phyloP scores from a whole-genome alignment of 345 rosid genomes.

The Rhizophora mangle region DNA sequence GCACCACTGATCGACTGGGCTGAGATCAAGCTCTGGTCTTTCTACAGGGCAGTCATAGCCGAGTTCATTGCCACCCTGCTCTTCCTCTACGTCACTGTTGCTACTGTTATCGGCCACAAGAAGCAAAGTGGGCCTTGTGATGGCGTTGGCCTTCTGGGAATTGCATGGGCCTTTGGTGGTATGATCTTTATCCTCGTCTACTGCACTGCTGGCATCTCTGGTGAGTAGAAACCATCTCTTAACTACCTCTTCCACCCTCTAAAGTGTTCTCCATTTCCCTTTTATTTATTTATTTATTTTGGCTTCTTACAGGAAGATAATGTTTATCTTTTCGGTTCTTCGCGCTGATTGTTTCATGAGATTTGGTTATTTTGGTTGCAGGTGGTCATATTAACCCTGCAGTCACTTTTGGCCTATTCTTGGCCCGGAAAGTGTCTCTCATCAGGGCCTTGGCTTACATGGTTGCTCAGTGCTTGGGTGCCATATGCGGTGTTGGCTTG shows the following conservation, averaged over 20 bases:
- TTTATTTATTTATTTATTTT: background rate
- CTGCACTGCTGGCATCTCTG: conserved; percentile 88
- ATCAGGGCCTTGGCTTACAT: conserved; percentile 68
- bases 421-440: conserved; percentile 71
- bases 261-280: background rate
- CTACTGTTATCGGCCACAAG: conserved; percentile 80
- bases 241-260: background rate
- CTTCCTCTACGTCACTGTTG: conserved; percentile 78
- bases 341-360: background rate
- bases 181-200: conserved; percentile 69
- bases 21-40: conserved; percentile 81
- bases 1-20: conserved; percentile 65
- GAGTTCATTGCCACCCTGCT: conserved; percentile 94
- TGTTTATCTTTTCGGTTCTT: too few relatives aligned
- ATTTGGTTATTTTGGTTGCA: conserved; percentile 17
- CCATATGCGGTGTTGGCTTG: conserved; percentile 76
- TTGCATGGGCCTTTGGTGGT: conserved; percentile 94
- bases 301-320: too few relatives aligned
- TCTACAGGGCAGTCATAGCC: conserved; percentile 87
- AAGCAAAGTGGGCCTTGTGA: conserved; percentile 56
- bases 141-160: conserved; percentile 83
- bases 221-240: conserved; percentile 25
- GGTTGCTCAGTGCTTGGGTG: conserved; percentile 78
- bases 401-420: conserved; percentile 57
- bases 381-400: conserved; percentile 83